Base-by-base conservation (phyloP, 2,329 filamentous ascomycete genomes). In the Aureobasidium sp. region DNA sequence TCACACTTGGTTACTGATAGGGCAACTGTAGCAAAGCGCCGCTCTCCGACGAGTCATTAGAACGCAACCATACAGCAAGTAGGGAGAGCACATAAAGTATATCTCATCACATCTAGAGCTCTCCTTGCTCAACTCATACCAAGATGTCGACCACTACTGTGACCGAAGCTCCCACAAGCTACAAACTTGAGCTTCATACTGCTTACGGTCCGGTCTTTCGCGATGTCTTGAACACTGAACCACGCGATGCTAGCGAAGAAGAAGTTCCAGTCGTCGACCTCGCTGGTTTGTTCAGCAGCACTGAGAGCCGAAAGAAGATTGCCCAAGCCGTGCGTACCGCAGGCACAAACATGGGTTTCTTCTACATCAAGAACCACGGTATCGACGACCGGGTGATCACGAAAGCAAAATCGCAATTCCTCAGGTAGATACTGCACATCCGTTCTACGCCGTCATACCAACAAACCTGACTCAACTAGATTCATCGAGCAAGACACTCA, bases 401-500 rank as follows among this genome's bases (percentile, higher is more conserved):
- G 10, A 39, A 51, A 5, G 57, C 57, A 24, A 60, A 75, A 34
- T 52, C 48, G 7, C 48, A 52, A 26, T 37, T 52, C 9, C 48
- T 52, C 3, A 55, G 60, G 44, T 59, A 37, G 3, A 13, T 32
- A 29, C 39, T 20, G 6, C 5, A 43, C 5, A 43, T 15, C 6
- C 39, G 5, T 20, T 20, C 1, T 43, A 9, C 9, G 8, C 8
- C 39, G 2, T 20, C n/a, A 7, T 20, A 2, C 17, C n/a, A 20
- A 1, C 48, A 12, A 0, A 15, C 8, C 20, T 26, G 2, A 24
- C 12, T 9, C 10, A 4, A n/a, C 17, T 24, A 56, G 29, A 2
- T 84, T 84, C 68, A 84, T 84, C 70, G 73, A 71, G 5, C 81
- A 83, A 64, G 71, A 78, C 0, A 63, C 69, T 0, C 74, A 76